Conservation (phyloP, 208 protist genomes). For the Giardia duodenalis region DNA sequence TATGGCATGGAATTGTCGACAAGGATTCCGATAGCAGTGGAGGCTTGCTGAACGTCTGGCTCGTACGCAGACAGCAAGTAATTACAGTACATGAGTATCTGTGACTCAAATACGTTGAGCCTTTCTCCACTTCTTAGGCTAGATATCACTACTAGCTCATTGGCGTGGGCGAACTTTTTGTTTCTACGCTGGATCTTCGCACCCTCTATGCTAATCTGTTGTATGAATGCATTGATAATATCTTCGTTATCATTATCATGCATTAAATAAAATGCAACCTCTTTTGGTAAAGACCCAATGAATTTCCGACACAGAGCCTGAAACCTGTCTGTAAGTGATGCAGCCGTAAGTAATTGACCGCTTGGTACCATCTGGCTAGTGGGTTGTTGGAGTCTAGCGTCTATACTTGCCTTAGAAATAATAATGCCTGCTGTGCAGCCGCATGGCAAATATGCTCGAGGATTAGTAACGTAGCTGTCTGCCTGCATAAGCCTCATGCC, state of each 20-base stretch:
- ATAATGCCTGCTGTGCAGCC: neutral
- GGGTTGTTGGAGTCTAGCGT: neutral
- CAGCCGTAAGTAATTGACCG: too few species aligned
- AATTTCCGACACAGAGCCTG: slow-evolving; percentile 1
- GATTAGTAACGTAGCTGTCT: neutral
- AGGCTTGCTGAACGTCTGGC: neutral
- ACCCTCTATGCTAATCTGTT: neutral
- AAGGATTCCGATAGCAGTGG: neutral
- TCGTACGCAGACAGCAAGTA: neutral
- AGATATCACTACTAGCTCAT: neutral
- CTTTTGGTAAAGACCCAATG: neutral
- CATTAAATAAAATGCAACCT: neutral
- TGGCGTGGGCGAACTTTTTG: neutral
- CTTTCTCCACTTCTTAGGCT: neutral
- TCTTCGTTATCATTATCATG: neutral
- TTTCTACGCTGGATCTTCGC: neutral
- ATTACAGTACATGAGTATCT: neutral
- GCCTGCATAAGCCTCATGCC: neutral
- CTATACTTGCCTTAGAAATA: neutral
- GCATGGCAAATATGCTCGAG: neutral
- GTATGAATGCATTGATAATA: neutral
- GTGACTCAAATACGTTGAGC: neutral
- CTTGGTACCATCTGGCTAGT: too few species aligned
- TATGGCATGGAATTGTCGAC: too few species aligned
- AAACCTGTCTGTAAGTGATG: too few species aligned